phyloP scores from a whole-genome alignment of 257 asterid species.

The Nicotiana attenuata region DNA sequence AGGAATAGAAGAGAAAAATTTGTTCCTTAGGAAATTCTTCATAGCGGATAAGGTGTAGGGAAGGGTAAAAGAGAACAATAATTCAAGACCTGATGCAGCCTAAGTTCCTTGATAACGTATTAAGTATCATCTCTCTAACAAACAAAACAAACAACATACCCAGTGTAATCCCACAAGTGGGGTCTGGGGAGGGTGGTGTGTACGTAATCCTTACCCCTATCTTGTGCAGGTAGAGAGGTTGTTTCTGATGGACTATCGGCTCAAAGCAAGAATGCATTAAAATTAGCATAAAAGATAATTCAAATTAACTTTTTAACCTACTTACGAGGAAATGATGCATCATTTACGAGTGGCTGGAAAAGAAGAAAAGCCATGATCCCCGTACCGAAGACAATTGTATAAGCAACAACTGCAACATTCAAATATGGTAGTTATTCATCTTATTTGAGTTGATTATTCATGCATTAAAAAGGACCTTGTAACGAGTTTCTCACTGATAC shows the following conservation, averaged over 20 bases:
- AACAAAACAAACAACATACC: too few species aligned
- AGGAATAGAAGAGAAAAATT: not conserved
- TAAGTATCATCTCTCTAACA: too few species aligned
- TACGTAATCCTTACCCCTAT: too few species aligned
- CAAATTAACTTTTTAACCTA: not conserved
- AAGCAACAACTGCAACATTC: constrained; percentile 23
- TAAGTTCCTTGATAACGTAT: not conserved
- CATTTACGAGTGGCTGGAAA: constrained; percentile 23
- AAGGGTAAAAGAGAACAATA: not conserved
- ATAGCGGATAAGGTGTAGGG: not conserved
- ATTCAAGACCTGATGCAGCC: not conserved
- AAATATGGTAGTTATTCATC: not conserved
- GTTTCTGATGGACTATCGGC: not conserved
- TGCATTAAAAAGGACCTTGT: not conserved
- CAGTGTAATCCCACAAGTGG: too few species aligned
- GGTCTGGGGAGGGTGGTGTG: too few species aligned
- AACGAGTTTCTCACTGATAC: not conserved
- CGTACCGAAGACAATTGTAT: constrained; percentile 28
- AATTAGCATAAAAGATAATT: not conserved
- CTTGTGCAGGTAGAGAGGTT: not conserved
- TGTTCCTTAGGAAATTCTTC: not conserved
- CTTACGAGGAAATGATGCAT: constrained; percentile 35
- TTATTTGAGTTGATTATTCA: not conserved
- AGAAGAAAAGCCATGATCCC: constrained; percentile 24
- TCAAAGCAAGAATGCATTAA: not conserved